Base-by-base conservation (phyloP, 371 early-diverging fungal genomes). In the Mortierella sp. region DNA sequence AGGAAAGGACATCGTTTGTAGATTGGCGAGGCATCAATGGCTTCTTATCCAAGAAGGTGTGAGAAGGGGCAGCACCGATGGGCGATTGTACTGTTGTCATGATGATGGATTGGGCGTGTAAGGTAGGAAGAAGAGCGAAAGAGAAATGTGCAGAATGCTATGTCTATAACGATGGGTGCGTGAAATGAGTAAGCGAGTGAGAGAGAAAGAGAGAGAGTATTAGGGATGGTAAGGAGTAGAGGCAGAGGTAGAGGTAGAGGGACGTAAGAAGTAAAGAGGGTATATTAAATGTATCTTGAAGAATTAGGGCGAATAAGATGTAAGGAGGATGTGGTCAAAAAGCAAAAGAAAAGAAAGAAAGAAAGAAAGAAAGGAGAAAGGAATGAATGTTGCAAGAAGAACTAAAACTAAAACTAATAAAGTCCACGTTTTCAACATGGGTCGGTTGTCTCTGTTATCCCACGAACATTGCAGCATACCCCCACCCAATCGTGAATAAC, bases 11-110 rank as follows among this genome's bases (percentile, higher is more conserved):
- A 64, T 81, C 82, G 57, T 63, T 73, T 10, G 82, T 81, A 11
- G 82, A 81, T 64, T 81, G 82, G 9, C 82, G 76, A 2, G 82
- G 82, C n/a, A 81, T 43, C 55, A 81, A 52, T 4, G 76, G 76
- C 19, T 72, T 81, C 61, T 81, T 76, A 55, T 72, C 73, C 66
- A 76, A 33, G 64, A 81, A 81, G 45, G 76, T 76, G 24, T 81
- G 81, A 19, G 67, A 62, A 15, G 80, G 82, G 4, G 7, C 67
- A 11, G 61, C 61, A 22, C 36, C 52, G 15, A 67, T 21, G 19
- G 65, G 52, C 4, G 76, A 69, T 11, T 61, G 57, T 11, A 69
- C 24, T 10, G 76, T 47, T 7, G 74, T 62, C 62, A 72, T 69
- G 52, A 33, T 53, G 24, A 61, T 21, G 43, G 28, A 24, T 7